Evolutionary conservation across 1,284 basidiomycete species (phyloP), one percentile per base, ranked within the genome.

Genomic region (Leccinum huronense): DNA sequence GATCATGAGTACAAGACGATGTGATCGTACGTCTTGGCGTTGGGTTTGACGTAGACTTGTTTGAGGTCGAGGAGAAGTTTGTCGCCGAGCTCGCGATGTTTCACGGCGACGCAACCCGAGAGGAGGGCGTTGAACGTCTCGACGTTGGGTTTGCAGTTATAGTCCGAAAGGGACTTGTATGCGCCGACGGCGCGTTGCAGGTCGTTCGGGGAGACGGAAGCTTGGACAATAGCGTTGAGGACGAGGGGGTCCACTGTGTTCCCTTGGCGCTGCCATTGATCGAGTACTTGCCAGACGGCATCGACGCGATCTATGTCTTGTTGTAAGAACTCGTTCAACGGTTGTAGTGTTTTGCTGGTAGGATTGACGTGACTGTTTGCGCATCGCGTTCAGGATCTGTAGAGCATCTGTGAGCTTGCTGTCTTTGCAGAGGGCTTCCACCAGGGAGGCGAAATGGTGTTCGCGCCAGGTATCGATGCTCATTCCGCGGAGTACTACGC

Each of bases 181-280:
- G 87, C 86, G 6, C 90, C 90, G 58, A 95, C 77, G 0, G 90
- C 91, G 33, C 91, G 88, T 67, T 90, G 88, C 8, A 95, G 76
- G 74, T 94, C 93, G 11, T 81, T 80, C 2, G 87, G 76, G n/a
- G 75, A 70, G 45, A 87, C 78, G 0, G 86, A 83, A 0, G 90
- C 92, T 64, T 82, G 80, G 62, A 95, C 79, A 63, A 94, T 73
- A 34, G 84, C 80, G 70, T 92, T 91, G 65, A 93, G 75, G 9
- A 85, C 83, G 38, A 81, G 76, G 13, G 86, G 71, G 69, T 91
- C 86, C 58, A 94, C 72, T 0, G 70, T 67, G 62, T 81, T 79
- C 13, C 82, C 84, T 36, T 83, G 81, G 54, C 80, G 76, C 60
- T 82, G 80, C 70, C 93, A 77, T 60, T 84, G 80, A 66, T 91